phyloP scores from a whole-genome alignment of 78 protist genomes.

The Protostelium mycophagum region DNA sequence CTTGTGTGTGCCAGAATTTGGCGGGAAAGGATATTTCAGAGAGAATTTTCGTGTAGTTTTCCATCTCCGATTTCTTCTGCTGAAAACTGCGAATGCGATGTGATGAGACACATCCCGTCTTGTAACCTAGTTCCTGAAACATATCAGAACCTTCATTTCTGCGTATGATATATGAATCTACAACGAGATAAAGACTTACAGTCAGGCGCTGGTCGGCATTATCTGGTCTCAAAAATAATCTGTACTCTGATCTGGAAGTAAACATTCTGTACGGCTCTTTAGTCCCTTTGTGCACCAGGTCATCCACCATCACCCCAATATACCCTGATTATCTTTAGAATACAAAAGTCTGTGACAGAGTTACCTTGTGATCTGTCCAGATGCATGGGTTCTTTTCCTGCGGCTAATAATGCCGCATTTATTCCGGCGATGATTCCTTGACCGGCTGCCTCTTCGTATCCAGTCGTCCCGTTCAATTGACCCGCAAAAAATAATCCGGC shows the following conservation, averaged over 20 bases:
- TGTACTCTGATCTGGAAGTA: slow-evolving; percentile 83
- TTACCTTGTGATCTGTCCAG: slow-evolving; percentile 70
- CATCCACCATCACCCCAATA: slow-evolving; percentile 91
- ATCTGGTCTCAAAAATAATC: slow-evolving; percentile 81
- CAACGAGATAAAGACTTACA: slow-evolving; percentile 6
- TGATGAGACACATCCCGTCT: background rate
- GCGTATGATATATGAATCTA: too few relatives aligned
- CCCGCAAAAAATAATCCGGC: slow-evolving; percentile 85
- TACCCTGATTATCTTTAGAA: slow-evolving; percentile 4
- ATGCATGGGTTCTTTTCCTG: slow-evolving; percentile 8
- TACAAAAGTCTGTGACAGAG: background rate
- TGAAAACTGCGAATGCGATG: background rate
- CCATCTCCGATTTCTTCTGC: background rate
- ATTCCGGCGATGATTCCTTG: slow-evolving; percentile 89
- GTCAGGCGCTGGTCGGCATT: slow-evolving; percentile 88
- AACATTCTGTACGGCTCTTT: slow-evolving; percentile 93
- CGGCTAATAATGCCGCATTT: slow-evolving; percentile 74
- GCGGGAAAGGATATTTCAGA: background rate
- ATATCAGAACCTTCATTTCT: background rate
- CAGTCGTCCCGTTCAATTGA: slow-evolving; percentile 95
- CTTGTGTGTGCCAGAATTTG: background rate
- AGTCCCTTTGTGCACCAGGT: slow-evolving; percentile 77
- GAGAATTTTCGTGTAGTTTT: too few relatives aligned
- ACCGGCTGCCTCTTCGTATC: slow-evolving; percentile 86
- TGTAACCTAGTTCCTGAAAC: background rate